These are phyloP conservation scores for Diplotaxis tenuifolia DNA, from an alignment of 345 rosid species.

Conservation along the genomic window DNA sequence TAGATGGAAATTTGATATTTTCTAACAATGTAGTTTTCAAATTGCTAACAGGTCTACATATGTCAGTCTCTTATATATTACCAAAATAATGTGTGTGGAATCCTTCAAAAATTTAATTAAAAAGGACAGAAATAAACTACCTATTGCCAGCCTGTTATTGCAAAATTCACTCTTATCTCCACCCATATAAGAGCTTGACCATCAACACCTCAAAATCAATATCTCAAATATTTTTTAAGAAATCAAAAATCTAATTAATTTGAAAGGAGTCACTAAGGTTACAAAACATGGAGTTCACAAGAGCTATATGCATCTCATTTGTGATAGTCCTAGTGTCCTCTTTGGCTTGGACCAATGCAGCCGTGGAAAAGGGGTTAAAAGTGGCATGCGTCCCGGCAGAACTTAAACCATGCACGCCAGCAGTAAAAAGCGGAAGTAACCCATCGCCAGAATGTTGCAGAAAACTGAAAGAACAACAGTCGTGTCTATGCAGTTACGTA, in stretches of 20 bases:
- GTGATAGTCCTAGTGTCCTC: not conserved
- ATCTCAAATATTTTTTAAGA: not conserved
- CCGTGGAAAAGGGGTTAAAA: not conserved
- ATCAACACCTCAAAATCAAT: not conserved
- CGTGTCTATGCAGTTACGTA: conserved; percentile 59
- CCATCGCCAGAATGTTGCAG: conserved; percentile 49
- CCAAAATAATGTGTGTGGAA: not conserved
- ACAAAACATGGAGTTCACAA: not conserved
- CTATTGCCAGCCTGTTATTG: not conserved
- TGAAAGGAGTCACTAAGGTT: not conserved
- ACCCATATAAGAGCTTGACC: not conserved
- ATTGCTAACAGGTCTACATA: not conserved
- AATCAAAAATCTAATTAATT: not conserved
- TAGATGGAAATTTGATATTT: not conserved
- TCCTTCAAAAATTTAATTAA: not conserved
- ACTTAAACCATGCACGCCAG: conserved; percentile 45
- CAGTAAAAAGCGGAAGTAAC: conserved; percentile 18
- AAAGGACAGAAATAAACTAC: not conserved
- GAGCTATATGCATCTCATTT: not conserved
- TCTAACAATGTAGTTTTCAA: not conserved
- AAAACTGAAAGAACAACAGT: conserved; percentile 51
- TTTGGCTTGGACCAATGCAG: not conserved
- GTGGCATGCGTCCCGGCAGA: conserved; percentile 41
- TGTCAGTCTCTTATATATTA: not conserved
- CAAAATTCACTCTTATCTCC: not conserved